Percentiles rank a stretch among this genome's conserved stretches.
Conservation (phyloP, 306 rosid species). For the Amphicarpaea edgeworthii region DNA sequence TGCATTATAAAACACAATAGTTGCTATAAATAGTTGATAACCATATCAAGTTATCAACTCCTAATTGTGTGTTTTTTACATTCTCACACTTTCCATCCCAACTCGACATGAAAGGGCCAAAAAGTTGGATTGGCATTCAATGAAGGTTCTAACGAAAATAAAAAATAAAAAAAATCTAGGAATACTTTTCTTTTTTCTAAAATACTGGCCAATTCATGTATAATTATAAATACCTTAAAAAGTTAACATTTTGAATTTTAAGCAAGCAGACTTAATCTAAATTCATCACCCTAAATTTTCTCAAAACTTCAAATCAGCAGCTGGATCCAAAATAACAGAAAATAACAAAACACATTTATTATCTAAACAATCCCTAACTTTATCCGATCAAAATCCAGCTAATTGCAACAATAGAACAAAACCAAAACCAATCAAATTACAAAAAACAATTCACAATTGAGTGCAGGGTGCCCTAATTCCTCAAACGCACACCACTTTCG, state of each 20-base stretch:
- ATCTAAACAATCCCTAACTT: conserved; percentile 17
- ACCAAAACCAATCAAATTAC: background rate
- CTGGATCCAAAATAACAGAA: background rate
- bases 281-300: background rate
- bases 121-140: background rate
- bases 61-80: background rate
- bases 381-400: conserved; percentile 19
- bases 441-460: conserved; percentile 4
- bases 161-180: too few relatives aligned
- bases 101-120: background rate
- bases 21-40: conserved; percentile 10
- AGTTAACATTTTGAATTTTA: background rate
- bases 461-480: conserved; percentile 2
- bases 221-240: background rate
- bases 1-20: conserved; percentile 34
- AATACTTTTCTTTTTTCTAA: background rate
- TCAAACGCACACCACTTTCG: conserved; percentile 38
- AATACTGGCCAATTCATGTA: background rate
- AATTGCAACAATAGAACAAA: conserved; percentile 1
- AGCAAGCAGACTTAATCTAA: conserved; percentile 8
- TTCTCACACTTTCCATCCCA: background rate
- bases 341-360: conserved; percentile 14
- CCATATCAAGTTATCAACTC: background rate
- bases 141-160: background rate
- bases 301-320: background rate